Base-by-base conservation (phyloP, 1,284 basidiomycete genomes). In the Omphalotus olearius region DNA sequence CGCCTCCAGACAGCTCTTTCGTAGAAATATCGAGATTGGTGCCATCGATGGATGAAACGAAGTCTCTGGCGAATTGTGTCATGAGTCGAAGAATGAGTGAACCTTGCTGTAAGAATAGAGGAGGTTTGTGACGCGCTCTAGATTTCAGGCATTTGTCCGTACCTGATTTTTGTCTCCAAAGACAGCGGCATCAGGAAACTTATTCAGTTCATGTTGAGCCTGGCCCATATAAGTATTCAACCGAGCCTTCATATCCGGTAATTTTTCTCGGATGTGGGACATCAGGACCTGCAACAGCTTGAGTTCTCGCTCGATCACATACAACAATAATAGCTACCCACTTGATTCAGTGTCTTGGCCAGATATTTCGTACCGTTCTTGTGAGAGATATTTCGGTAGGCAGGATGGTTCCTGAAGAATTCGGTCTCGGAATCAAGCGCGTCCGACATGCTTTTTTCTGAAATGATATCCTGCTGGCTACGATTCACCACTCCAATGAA, bases 221-320 rank as follows among this genome's bases (percentile, higher is more conserved):
- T 99, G 97, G 10, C 95, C 94, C 93, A 99, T 99, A 13, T 99
- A 74, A 6, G 97, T 99, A 68, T 99, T 99, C 57, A 99, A 74
- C 16, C 95, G 82, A 11, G 97, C 97, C 70, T 99, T 99, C 97
- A 99, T 99, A 69, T 99, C 97, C 0, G 97, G 97, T 37, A 99
- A 77, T 71, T 99, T 98, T 65, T 99, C 97, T 51, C 97, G 84
- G 60, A 99, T 99, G 68, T 99, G 97, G 69, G 91, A 93, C 83
- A 99, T 88, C 55, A 99, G 73, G 37, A 98, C 95, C 89, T 93
- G 47, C 23, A 52, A n/a, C 41, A 37, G 25, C 11, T 36, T 20
- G n/a, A n/a, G 40, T 6, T 16, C n/a, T 18, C 4, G 44, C 18
- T 28, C 30, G 9, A 13, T 25, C 20, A 45, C 4, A 35, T 6